Base-by-base conservation (phyloP, 2,329 filamentous ascomycete species). In the Lasiodiplodia sp. region DNA sequence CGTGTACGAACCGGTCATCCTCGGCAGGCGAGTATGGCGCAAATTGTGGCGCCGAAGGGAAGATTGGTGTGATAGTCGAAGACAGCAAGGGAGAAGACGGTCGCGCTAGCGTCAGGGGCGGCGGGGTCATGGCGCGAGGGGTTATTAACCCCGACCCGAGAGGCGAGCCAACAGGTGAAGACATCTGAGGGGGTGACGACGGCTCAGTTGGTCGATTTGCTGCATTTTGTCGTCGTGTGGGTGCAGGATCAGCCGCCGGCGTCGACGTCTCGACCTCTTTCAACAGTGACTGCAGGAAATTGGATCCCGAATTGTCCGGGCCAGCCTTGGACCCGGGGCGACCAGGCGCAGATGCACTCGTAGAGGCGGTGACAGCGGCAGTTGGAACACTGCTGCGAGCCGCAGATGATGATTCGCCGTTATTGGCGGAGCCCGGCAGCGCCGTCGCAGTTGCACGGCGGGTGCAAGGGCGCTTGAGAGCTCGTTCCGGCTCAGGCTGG, bases 391-490 rank as follows among this genome's bases (percentile, higher is more conserved):
- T 38, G 25, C 23, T 31, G 31, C 53, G 31, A 31, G 68, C 56
- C 37, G 53, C 64, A 38, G 63, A 65, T 25, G 53, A 63, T 31
- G 62, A 63, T 66, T 69, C 67, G 37, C 55, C 62, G 37, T 53
- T 53, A n/a, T 66, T 58, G 53, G 18, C 51, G n/a, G 75, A 69
- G 18, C 77, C 76, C 49, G 83, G 80, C 49, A 84, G 83, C 18
- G 80, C 81, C 31, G 83, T 79, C 63, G 88, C 85, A 66, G 85
- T 85, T 63, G 91, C 83, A 62, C 92, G 86, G 72, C 92, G 87
- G 23, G 93, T 96, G 69, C 94, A 89, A 37, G 94, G 94, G 18
- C 94, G 91, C 81, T 97, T 97, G 56, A 97, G 83, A 78, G 92
- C 94, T 63, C 94, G 89, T 78, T 96, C 90, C 0, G 91, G 91